A percentile compares a stretch with the other conserved stretches of the same genome.
These are phyloP conservation scores for Pontederia paniculata DNA, from an alignment of 176 grass and related monocot genomes.

Conservation along the genomic window DNA sequence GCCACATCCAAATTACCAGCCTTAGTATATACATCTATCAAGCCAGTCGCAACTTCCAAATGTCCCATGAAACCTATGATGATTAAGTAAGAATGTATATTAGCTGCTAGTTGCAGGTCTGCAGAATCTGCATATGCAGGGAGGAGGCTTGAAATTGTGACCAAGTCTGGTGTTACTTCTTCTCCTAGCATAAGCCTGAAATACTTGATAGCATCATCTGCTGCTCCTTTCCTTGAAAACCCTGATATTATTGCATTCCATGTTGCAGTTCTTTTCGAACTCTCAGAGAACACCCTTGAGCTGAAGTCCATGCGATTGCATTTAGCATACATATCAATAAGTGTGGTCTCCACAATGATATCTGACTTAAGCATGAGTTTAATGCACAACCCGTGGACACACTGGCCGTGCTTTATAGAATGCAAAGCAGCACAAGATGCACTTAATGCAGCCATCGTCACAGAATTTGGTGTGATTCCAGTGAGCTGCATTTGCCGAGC, in stretches of 20 bases:
- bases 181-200: conserved; percentile 49
- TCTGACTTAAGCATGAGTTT: conserved; percentile 32
- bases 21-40: conserved; percentile 43
- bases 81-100: conserved; percentile 43
- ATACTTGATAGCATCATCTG: conserved; percentile 25
- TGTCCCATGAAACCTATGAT: conserved; percentile 31
- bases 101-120: conserved; percentile 25
- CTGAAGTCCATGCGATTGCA: conserved; percentile 19
- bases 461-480: conserved; percentile 36
- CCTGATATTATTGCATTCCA: conserved; percentile 67
- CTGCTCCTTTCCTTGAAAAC: conserved; percentile 5
- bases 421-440: conserved; percentile 29
- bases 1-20: conserved; percentile 32
- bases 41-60: conserved; percentile 24
- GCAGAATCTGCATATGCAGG: conserved; percentile 41
- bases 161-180: conserved; percentile 29
- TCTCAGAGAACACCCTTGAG: conserved; percentile 18
- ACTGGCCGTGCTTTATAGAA: conserved; percentile 28
- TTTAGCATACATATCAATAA: conserved; percentile 40
- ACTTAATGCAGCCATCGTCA: conserved; percentile 51
- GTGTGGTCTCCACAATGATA: conserved; percentile 45
- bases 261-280: conserved; percentile 35
- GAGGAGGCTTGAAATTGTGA: conserved; percentile 42
- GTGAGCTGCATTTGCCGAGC: conserved; percentile 29
- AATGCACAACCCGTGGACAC: conserved; percentile 32